Evolutionary conservation across 306 rosid species (phyloP), one percentile per base, ranked within the genome.

Genomic region (Vicia faba): DNA sequence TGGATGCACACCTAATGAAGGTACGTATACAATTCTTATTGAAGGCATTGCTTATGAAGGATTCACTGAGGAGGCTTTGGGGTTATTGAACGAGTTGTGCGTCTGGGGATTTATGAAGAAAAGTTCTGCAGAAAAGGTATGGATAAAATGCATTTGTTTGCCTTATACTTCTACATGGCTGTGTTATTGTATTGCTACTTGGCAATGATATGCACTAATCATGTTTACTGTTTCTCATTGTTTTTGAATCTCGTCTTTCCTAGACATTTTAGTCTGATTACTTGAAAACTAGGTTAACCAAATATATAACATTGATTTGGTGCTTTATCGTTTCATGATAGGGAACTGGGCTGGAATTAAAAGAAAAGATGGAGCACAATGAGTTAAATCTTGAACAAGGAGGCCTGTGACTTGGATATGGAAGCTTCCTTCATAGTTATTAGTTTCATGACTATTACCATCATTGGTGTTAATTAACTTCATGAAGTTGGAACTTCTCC

Each of bases 11-110:
- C 99, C 99, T 31, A 84, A 95, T 10, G 99, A 93, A 85, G 83
- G 81, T 64, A 84, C 99, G 1, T 93, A 93, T 73, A 86, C 93
- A 31, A 86, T 88, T 82, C 99, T 93, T 57, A 82, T 93, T 41
- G 95, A 86, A 81, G 97, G 97, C 79, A 76, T 93, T 66, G 96
- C 99, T 9, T 75, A 78, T 68, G 97, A 95, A 82, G 99, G 99
- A 35, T 76, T 95, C 1, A 89, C 87, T 8, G 84, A 83, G 74
- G 97, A 95, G 57, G 99, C 97, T 57, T 65, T 95, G 84, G 88
- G 75, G 78, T 74, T 95, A 44, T 67, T 88, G 40, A 81, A 80
- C 67, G 91, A 90, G 73, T 65, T 95, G 78, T 73, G 83, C 76
- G 75, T 77, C 72, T 85, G 80, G 78, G 97, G 97, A 50, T 80